Percentiles rank a stretch among this genome's conserved stretches.
phyloP scores from a whole-genome alignment of 2,329 filamentous ascomycete species.

The Aspergillus jensenii region DNA sequence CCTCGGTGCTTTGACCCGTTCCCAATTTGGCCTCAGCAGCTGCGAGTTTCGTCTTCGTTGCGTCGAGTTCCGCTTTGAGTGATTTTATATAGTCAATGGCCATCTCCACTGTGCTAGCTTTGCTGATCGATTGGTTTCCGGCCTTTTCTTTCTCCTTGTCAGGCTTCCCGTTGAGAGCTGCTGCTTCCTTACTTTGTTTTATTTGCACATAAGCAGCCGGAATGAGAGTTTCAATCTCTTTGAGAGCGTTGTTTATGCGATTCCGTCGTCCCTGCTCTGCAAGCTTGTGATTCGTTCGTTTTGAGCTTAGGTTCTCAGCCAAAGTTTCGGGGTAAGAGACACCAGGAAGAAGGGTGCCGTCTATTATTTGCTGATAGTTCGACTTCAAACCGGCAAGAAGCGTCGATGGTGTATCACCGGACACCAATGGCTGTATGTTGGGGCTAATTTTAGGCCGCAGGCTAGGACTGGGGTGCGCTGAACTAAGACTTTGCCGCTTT shows the following conservation, averaged over 20 bases:
- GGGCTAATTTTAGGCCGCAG: constrained; percentile 87
- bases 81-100: constrained; percentile 94
- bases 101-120: constrained; percentile 95
- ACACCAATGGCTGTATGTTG: constrained; percentile 84
- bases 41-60: constrained; percentile 63
- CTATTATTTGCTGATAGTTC: constrained; percentile 96
- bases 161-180: constrained; percentile 39
- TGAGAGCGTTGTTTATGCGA: constrained; percentile 88
- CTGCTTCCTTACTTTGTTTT: constrained; percentile 38
- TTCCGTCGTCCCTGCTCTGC: constrained; percentile 95
- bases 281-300: constrained; percentile 96
- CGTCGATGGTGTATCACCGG: constrained; percentile 64
- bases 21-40: constrained; percentile 63
- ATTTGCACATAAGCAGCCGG: constrained; percentile 55
- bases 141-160: constrained; percentile 52
- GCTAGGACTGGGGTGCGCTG: constrained; percentile 80
- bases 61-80: constrained; percentile 70
- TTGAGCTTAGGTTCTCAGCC: constrained; percentile 90
- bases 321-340: constrained; percentile 88
- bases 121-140: constrained; percentile 69
- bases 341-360: constrained; percentile 86
- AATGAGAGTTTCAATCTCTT: constrained; percentile 86
- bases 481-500: constrained; percentile 70
- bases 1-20: neutral
- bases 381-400: constrained; percentile 83